Evolutionary conservation across 768 basidiomycete species (phyloP).

Genomic region (Botryobasidium botryosum): DNA sequence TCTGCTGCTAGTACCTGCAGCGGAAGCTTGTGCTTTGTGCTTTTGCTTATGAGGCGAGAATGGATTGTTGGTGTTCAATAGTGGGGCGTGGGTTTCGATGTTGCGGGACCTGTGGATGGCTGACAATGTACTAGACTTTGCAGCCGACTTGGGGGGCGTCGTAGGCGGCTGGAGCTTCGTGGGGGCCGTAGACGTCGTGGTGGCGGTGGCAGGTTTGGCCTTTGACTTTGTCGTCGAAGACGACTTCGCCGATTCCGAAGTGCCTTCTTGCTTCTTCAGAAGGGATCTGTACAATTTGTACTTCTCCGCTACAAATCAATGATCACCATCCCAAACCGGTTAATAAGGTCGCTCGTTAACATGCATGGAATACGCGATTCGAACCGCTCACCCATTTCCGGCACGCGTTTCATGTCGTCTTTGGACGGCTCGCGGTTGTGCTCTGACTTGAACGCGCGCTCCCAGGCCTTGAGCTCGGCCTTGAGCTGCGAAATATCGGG

Average conservation of each 20-base stretch:
- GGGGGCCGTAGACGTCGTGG: neutral
- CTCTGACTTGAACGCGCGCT: slow-evolving; percentile 7
- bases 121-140: too few relatives aligned
- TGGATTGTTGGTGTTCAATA: neutral
- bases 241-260: neutral
- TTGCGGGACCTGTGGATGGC: too few relatives aligned
- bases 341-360: neutral
- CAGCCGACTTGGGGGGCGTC: neutral
- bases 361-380: neutral
- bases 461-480: slow-evolving; percentile 11
- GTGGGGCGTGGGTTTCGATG: too few relatives aligned
- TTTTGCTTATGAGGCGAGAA: too few relatives aligned
- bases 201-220: neutral
- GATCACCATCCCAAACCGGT: neutral
- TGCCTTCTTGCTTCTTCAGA: neutral
- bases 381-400: slow-evolving; percentile 7
- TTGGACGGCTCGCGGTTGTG: slow-evolving; percentile 10
- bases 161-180: neutral
- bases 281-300: slow-evolving; percentile 9
- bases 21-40: too few relatives aligned
- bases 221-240: neutral
- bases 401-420: slow-evolving; percentile 9
- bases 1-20: too few relatives aligned
- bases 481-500: slow-evolving; percentile 8
- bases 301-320: slow-evolving; percentile 8